Base-by-base conservation (phyloP, 2,329 filamentous ascomycete species). In the Dryadomyces quercus-mongolicae region DNA sequence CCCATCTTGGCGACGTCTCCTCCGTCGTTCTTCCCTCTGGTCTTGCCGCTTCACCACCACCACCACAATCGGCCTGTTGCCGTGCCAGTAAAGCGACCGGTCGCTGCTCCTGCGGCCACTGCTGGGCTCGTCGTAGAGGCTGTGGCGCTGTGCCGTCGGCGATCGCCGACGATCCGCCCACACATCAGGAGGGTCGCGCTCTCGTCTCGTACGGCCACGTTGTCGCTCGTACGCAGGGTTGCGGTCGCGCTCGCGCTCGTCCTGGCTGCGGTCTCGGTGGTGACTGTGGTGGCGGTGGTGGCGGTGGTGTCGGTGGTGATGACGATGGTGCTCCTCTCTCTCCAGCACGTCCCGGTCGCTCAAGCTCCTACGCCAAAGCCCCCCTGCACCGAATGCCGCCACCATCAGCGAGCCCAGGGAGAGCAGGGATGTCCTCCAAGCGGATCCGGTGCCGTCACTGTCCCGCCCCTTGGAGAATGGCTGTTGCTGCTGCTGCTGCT, bases 321-420 rank as follows among this genome's bases (percentile, higher is more conserved):
- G 25, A 31, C 25, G 25, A 8, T 8, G 25, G 8, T 31, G 0
- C 67, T 65, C 9, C 67, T 68, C 36, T 67, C 8, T 31, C 25
- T 31, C 25, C 25, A 8, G 25, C 25, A 31, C 25, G 4, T 31
- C 25, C 25, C 25, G 4, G 25, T 31, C 25, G 25, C 25, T 8
- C 25, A 31, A 8, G 25, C 25, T 31, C 25, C 25, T 31, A 8
- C 25, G 25, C 25, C 25, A 31, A 8, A 31, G 25, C 25, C 25
- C 25, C 25, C 25, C 25, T 31, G 25, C 25, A 31, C 25, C 25
- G 8, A 31, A 8, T 31, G 8, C 25, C 25, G 25, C 25, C 25
- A 31, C 69, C 1, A 65, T 68, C 43, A 71, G 62, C 20, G 65
- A 63, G 21, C 69, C 69, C 10, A 72, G 64, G 52, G 71, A 69